Percentiles rank a stretch among this genome's conserved stretches.
Conservation (phyloP, 1,139 yeast species). For the Blastobotrys petasosporus region DNA sequence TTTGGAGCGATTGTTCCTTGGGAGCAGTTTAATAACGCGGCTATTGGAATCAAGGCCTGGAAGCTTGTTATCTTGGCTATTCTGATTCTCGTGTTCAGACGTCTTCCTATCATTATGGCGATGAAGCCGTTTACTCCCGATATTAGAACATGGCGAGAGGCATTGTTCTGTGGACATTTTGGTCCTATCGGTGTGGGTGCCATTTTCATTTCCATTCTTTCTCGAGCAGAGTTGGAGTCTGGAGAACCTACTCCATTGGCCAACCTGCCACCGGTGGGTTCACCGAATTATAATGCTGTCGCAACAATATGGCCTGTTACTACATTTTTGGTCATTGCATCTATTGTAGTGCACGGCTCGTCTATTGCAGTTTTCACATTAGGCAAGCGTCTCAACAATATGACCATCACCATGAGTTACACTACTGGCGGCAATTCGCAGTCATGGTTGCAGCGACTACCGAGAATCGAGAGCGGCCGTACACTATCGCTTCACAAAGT, state of each 20-base stretch:
- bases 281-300: slow-evolving; percentile 63
- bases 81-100: slow-evolving; percentile 73
- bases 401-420: slow-evolving; percentile 89
- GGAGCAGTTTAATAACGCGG: slow-evolving; percentile 66
- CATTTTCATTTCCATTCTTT: slow-evolving; percentile 79
- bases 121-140: slow-evolving; percentile 86
- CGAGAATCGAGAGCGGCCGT: slow-evolving; percentile 61
- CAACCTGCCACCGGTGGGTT: slow-evolving; percentile 46
- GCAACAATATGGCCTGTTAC: slow-evolving; percentile 86
- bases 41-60: slow-evolving; percentile 76
- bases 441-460: slow-evolving; percentile 84
- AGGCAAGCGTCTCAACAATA: slow-evolving; percentile 82
- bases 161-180: slow-evolving; percentile 91
- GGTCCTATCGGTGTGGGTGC: slow-evolving; percentile 99
- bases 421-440: slow-evolving; percentile 66
- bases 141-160: slow-evolving; percentile 91
- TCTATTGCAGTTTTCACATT: slow-evolving; percentile 90
- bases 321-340: slow-evolving; percentile 75
- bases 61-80: slow-evolving; percentile 73
- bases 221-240: slow-evolving; percentile 71
- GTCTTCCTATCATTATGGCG: slow-evolving; percentile 81
- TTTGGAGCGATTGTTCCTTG: slow-evolving; percentile 95
- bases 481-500: slow-evolving; percentile 77
- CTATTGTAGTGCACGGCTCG: slow-evolving; percentile 92
- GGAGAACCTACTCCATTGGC: slow-evolving; percentile 58